These are phyloP conservation scores for Phanerochaete carnosa DNA, from an alignment of 768 basidiomycete species.

Conservation along the genomic window DNA sequence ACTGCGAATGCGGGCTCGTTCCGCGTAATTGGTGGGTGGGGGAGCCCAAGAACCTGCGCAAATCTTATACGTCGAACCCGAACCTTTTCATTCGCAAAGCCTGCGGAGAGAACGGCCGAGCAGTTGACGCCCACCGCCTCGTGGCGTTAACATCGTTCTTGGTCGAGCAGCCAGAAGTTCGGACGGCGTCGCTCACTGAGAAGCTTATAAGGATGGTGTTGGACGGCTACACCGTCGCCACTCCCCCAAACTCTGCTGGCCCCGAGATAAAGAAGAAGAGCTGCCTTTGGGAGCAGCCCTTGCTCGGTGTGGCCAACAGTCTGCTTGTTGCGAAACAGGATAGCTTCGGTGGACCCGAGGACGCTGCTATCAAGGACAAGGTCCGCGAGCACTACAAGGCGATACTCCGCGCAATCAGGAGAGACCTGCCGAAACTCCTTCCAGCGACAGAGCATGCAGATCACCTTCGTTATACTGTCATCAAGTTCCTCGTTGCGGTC, in stretches of 20 bases:
- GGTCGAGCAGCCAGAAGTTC: not conserved
- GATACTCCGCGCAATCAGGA: not conserved
- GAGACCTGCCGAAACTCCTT: not conserved
- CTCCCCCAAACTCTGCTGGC: not conserved
- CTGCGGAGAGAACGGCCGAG: not conserved
- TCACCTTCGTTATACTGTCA: not conserved
- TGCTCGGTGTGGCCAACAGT: not conserved
- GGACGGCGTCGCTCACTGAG: not conserved
- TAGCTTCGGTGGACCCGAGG: not conserved
- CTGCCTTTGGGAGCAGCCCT: not conserved
- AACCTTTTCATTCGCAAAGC: not conserved
- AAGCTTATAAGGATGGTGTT: not conserved
- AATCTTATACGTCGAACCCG: not conserved
- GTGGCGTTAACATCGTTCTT: not conserved
- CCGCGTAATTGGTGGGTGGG: not conserved
- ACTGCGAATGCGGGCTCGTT: not conserved
- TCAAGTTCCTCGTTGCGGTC: not conserved
- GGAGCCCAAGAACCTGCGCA: not conserved
- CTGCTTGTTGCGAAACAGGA: not conserved
- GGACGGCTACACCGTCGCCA: not conserved
- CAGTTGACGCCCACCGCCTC: not conserved
- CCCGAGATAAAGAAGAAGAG: not conserved
- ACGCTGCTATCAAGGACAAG: not conserved
- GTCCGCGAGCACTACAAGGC: not conserved
- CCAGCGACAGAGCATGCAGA: not conserved